Evolutionary conservation across 2,329 filamentous ascomycete species (phyloP), one percentile per base, ranked within the genome.

Genomic region (Hypoxylon sp.): DNA sequence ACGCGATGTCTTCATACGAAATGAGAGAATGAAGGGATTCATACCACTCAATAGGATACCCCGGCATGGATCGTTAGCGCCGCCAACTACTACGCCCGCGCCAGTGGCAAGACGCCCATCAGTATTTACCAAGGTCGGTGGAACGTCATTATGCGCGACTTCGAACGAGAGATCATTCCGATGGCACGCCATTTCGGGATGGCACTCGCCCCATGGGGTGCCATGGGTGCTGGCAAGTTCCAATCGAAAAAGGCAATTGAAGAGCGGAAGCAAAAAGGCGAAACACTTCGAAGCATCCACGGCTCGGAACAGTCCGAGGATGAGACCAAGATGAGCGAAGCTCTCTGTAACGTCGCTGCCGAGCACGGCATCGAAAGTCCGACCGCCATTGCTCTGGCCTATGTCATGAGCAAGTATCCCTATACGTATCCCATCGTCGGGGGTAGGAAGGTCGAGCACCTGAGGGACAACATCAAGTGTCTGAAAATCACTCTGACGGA

Each of bases 181-280:
- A 82, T 84, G 81, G 76, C 76, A 5, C 76, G 79, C 14, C 73
- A 78, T 24, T 80, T 80, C 33, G 81, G 81, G 61, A 83, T 84
- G 89, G 89, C 81, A 22, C 70, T 90, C 3, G 79, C 83, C 0
- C 88, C 89, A 0, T 92, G 87, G 87, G 88, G 86, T 56, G 85
- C 83, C 1, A 75, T 89, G 2, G 86, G 86, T 26, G 81, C 76
- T 79, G 85, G 86, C 53, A 78, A 79, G 55, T 83, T 86, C 74
- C 79, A 84, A 72, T 78, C 79, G 14, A 73, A 75, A 60, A 73
- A 75, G 59, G 78, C 78, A 57, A 31, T 81, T 50, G 78, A 80
- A 62, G 70, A 75, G 60, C 71, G 78, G 33, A 65, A 72, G 63
- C 55, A 77, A 4, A 37, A 56, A 0, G 83, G 81, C 39, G 84